Evolutionary conservation across 2,329 filamentous ascomycete species (phyloP), one percentile per base, ranked within the genome.

Genomic region (Microcyclospora tardicrescens): DNA sequence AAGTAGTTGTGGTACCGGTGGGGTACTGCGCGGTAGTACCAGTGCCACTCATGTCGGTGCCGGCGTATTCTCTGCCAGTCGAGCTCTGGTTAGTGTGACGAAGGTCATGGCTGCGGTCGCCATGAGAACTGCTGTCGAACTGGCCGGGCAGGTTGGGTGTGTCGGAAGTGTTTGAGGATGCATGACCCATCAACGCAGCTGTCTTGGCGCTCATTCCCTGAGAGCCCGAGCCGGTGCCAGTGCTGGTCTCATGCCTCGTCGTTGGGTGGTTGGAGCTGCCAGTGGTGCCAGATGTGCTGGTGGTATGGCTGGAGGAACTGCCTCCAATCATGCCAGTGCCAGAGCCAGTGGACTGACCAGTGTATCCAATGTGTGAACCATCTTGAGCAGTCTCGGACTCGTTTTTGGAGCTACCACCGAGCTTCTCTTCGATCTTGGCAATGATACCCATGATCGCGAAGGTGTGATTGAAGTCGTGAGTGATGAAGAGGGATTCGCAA

Each of bases 401-500:
- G 15, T 28, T 16, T 28, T 34, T 35, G 28, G 14, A 16, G 28
- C 19, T 11, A n/a, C 27, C 28, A n/a, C 28, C 16, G 35, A 43
- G 38, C 34, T 43, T 43, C 24, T 38, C 38, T 33, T 43, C 41
- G 16, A 43, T 38, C 28, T 43, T 43, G 34, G 24, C 27, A 14
- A 43, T 33, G 30, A 43, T 12, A 40, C 41, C 41, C 41, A 43
- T 43, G 24, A 16, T 43, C 19, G 19, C 19, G 19, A 34, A 35
- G 16, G 12, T 3, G 24, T 10, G 13, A 24, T 5, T 35, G 19
- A 9, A 24, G 34, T 35, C 3, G 10, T 35, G 10, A 24, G 15
- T 34, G 13, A 28, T 24, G 19, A 24, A 24, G 19, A 24, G 8
- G 19, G 8, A 8, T 24, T 24, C 19, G 8, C 19, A 24, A 24